These are phyloP conservation scores for Globisporangium takayamanum DNA, from an alignment of 352 stramenopile species.

Conservation along the genomic window DNA sequence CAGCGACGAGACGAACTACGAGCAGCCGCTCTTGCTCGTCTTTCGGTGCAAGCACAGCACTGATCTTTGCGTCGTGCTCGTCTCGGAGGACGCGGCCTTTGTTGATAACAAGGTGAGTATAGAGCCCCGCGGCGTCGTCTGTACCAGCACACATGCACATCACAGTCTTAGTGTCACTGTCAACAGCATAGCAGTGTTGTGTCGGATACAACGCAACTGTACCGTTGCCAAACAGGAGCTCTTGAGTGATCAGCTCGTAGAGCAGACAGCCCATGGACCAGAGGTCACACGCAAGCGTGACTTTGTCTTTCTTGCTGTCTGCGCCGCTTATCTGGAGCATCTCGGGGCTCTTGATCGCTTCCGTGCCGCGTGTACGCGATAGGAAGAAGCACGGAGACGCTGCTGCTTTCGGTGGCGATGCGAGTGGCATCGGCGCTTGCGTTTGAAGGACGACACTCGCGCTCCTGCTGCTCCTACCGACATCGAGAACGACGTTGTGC, in stretches of 20 bases:
- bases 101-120: constrained; percentile 45
- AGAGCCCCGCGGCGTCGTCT: constrained; percentile 65
- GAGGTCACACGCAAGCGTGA: constrained; percentile 49
- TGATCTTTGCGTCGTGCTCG: constrained; percentile 36
- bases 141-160: neutral
- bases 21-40: constrained; percentile 25
- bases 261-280: constrained; percentile 72
- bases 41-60: constrained; percentile 21
- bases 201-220: neutral
- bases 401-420: neutral
- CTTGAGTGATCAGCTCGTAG: constrained; percentile 59
- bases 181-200: no score
- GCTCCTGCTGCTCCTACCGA: neutral
- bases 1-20: constrained; percentile 17
- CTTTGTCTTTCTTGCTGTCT: constrained; percentile 14
- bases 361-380: constrained; percentile 52
- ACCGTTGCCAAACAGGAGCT: constrained; percentile 64
- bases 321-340: constrained; percentile 47
- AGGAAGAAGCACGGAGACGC: constrained; percentile 13
- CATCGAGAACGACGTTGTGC: no score
- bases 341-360: constrained; percentile 75
- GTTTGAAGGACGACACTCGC: constrained; percentile 5
- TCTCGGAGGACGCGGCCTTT: constrained; percentile 26
- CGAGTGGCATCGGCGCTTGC: neutral
- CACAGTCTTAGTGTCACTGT: neutral